Base-by-base conservation (phyloP, 202 grass and related monocot species). In the Zizania palustris region DNA sequence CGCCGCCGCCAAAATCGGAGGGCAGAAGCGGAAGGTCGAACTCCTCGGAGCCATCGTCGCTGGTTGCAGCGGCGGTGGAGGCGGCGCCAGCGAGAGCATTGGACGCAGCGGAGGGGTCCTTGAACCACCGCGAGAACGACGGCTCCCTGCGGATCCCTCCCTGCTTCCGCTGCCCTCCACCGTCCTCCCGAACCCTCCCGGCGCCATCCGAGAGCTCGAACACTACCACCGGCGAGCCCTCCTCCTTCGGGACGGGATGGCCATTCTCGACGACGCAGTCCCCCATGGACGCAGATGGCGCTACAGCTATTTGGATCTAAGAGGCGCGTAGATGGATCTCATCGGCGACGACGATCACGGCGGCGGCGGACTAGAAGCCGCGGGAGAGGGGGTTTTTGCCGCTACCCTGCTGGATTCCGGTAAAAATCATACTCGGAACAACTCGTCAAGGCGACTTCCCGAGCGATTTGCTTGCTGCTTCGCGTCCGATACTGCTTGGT, bases 101-200 rank as follows among this genome's bases (percentile, higher is more conserved):
- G 78, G 38, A 53, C 6, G 57, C 28, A 11, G 67, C 28, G 10
- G 78, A 82, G 50, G 80, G 22, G 51, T 90, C 87, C 44, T 72
- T 89, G 80, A 91, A 99, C 91, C 91, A 99, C 67, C 91, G 80
- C 64, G 91, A 95, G 79, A 99, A 99, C 7, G 96, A 95, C 39
- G 91, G 89, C 78, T 95, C 91, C 91, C 82, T 88, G 76, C 83
- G 88, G 46, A 99, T 77, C 81, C 70, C 71, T 12, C 76, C 69
- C 53, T 77, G 72, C 69, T 88, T 92, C 65, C 43, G 54, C 57
- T 35, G 57, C 60, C 43, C 65, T 61, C 68, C 35, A 65, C 62
- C 73, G 48, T 34, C 78, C 42, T 73, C 71, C 54, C 42, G 45
- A 40, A 22, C 60, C 67, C 48, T 66, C 4, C 44, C 60, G 35